Percentiles rank a stretch among this genome's conserved stretches.
phyloP scores from a whole-genome alignment of 306 rosid species.

The Hippophae gyantsensis region DNA sequence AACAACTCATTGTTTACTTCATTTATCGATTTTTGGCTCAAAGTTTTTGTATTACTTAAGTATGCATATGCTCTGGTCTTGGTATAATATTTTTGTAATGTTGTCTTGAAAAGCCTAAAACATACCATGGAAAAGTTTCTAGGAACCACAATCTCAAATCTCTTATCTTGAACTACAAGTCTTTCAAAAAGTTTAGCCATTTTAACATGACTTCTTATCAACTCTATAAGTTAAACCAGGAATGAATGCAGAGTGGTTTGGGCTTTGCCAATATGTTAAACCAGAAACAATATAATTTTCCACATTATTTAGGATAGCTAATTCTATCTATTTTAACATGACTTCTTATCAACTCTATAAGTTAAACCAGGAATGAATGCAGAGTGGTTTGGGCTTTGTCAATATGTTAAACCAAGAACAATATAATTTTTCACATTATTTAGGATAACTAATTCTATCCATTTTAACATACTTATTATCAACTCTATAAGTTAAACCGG shows the following conservation, averaged over 20 bases:
- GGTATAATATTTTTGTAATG: neutral
- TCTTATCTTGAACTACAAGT: slow-evolving; percentile 1
- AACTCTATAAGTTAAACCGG: too few species aligned
- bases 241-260: slow-evolving; percentile 25
- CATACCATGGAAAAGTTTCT: too few species aligned
- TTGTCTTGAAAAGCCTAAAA: neutral
- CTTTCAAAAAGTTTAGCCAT: slow-evolving; percentile 10
- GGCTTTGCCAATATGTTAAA: slow-evolving; percentile 35
- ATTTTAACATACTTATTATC: too few species aligned
- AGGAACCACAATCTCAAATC: slow-evolving; percentile 1
- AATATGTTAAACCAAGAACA: slow-evolving; percentile 34
- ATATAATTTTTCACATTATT: slow-evolving; percentile 21
- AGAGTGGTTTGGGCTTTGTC: slow-evolving; percentile 26
- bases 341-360: too few species aligned
- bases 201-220: slow-evolving; percentile 11
- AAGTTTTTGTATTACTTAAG: neutral
- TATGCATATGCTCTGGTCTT: neutral
- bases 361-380: slow-evolving; percentile 27
- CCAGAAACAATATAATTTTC: slow-evolving; percentile 23
- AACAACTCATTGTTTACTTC: slow-evolving; percentile 20
- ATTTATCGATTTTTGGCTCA: slow-evolving; percentile 1
- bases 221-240: too few species aligned
- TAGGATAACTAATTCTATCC: slow-evolving; percentile 29
- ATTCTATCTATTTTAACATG: too few species aligned
- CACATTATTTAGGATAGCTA: slow-evolving; percentile 30